phyloP scores from a whole-genome alignment of 768 basidiomycete species.

The Albatrellus ellisii region DNA sequence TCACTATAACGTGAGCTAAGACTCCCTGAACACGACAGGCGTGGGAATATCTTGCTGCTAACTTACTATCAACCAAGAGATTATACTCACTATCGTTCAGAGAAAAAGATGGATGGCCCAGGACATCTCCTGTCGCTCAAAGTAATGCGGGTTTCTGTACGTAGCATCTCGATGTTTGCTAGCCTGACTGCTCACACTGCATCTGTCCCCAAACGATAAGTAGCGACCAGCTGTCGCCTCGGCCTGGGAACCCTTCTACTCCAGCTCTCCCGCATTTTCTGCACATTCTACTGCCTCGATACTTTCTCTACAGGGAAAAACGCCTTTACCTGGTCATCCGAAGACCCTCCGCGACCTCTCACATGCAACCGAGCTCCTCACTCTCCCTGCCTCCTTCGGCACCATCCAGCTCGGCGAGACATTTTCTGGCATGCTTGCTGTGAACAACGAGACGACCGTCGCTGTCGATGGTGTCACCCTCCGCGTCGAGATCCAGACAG shows the following conservation, averaged over 20 bases:
- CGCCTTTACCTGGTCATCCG: slow-evolving; percentile 61
- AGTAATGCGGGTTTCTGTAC: slow-evolving; percentile 80
- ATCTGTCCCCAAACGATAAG: slow-evolving; percentile 10
- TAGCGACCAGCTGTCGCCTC: slow-evolving; percentile 64
- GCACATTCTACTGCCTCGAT: slow-evolving; percentile 71
- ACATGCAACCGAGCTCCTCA: slow-evolving; percentile 65
- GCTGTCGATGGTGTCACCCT: slow-evolving; percentile 52
- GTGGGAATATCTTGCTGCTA: too few species aligned
- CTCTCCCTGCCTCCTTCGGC: slow-evolving; percentile 74
- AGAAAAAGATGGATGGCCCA: slow-evolving; percentile 45
- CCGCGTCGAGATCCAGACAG: slow-evolving; percentile 80
- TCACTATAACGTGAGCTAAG: too few species aligned
- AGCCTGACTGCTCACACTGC: slow-evolving; percentile 3
- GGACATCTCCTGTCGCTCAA: slow-evolving; percentile 66
- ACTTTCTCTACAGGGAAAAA: slow-evolving; percentile 59
- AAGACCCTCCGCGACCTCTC: slow-evolving; percentile 78
- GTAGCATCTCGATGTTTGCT: slow-evolving; percentile 20
- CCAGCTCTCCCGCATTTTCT: slow-evolving; percentile 69
- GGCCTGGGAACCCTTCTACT: slow-evolving; percentile 83
- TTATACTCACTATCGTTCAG: too few species aligned
- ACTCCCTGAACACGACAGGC: too few species aligned
- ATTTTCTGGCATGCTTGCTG: slow-evolving; percentile 68
- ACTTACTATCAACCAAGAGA: too few species aligned
- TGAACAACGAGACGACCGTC: slow-evolving; percentile 64
- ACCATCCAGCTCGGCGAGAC: slow-evolving; percentile 84